These are phyloP conservation scores for Tardiomyces depauwii DNA, from an alignment of 1,139 yeast species.

Conservation along the genomic window DNA sequence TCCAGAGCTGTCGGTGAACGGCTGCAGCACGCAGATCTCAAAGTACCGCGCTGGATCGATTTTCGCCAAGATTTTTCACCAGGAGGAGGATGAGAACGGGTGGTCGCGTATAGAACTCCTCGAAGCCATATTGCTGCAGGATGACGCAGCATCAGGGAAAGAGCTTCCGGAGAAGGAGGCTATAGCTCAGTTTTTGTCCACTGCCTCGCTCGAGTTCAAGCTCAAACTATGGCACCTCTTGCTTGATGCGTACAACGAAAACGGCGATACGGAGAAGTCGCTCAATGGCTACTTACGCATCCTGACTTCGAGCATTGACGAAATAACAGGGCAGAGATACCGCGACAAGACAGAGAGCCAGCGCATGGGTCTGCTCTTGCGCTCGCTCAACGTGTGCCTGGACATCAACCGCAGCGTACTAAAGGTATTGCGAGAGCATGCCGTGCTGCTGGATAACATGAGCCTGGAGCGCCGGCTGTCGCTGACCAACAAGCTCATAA, in stretches of 20 bases:
- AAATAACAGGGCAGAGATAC: constrained; percentile 25
- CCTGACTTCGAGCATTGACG: constrained; percentile 32
- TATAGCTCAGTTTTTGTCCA: constrained; percentile 46
- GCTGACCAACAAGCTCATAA: constrained; percentile 16
- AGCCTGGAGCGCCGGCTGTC: neutral
- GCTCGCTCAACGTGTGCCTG: constrained; percentile 38
- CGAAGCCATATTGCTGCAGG: constrained; percentile 39
- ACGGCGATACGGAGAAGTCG: constrained; percentile 31
- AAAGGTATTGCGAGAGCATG: neutral
- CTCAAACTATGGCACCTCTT: constrained; percentile 70
- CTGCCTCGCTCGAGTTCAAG: constrained; percentile 56
- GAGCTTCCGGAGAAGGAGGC: constrained; percentile 32
- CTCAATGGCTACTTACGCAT: constrained; percentile 47
- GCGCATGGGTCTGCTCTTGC: constrained; percentile 22
- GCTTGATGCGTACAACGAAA: constrained; percentile 44
- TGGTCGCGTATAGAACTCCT: constrained; percentile 26
- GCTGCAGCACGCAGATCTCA: constrained; percentile 51
- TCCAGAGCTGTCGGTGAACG: constrained; percentile 42
- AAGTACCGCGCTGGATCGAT: constrained; percentile 56
- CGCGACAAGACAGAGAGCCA: constrained; percentile 10
- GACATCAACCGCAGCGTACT: constrained; percentile 20
- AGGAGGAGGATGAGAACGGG: neutral
- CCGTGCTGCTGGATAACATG: neutral
- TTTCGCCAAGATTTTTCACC: constrained; percentile 43
- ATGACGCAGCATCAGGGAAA: constrained; percentile 8